These are phyloP conservation scores for Ophiorrhiza pumila DNA, from an alignment of 257 asterid genomes.

Conservation along the genomic window DNA sequence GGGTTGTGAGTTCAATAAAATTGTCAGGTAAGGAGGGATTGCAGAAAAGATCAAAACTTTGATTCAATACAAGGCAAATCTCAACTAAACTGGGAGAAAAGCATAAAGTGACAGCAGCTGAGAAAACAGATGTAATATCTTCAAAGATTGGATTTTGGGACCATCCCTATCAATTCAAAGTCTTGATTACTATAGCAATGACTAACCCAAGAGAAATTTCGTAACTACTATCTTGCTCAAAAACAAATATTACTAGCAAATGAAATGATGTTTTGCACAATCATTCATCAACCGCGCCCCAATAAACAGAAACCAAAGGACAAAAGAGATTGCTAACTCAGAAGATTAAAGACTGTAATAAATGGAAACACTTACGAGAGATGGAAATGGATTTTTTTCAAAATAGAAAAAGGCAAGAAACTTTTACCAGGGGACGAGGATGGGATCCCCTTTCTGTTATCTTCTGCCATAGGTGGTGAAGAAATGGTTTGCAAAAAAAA, in stretches of 20 bases:
- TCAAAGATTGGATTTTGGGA: not conserved
- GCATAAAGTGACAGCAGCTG: not conserved
- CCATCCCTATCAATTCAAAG: not conserved
- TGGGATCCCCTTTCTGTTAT: not conserved
- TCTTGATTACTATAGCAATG: not conserved
- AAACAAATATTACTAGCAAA: not conserved
- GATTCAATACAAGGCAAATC: not conserved
- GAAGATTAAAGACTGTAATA: too few species aligned
- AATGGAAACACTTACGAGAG: too few species aligned
- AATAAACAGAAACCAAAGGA: not conserved
- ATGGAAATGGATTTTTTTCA: too few species aligned
- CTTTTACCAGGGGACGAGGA: conserved; percentile 9
- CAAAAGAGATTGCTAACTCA: too few species aligned
- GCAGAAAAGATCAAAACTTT: not conserved
- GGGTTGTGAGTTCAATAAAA: not conserved
- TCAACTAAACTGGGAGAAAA: not conserved
- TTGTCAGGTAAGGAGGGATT: not conserved
- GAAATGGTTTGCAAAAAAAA: too few species aligned
- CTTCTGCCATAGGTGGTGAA: conserved; percentile 17
- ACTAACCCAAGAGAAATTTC: not conserved
- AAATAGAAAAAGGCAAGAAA: not conserved
- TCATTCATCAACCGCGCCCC: not conserved
- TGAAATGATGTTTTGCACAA: not conserved
- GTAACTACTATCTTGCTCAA: not conserved
- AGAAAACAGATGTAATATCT: not conserved